A percentile compares a stretch with the other conserved stretches of the same genome.
phyloP scores from a whole-genome alignment of 768 basidiomycete species.

The Phylloporus sp. region DNA sequence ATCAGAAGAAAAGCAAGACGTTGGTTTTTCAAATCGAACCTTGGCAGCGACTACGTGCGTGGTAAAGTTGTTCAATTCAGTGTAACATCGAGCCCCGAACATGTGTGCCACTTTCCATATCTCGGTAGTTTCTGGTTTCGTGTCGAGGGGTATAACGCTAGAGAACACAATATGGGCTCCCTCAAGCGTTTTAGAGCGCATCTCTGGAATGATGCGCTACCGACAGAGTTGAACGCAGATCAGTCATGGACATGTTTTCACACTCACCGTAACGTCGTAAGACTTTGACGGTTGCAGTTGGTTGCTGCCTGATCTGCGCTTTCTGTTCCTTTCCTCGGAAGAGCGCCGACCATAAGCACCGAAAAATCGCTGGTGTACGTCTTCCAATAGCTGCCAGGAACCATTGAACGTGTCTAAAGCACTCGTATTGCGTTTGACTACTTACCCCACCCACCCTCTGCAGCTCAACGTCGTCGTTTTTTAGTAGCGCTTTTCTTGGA shows the following conservation, averaged over 20 bases:
- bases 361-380: constrained; percentile 78
- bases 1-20: constrained; percentile 7
- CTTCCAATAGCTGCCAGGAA: constrained; percentile 60
- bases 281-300: constrained; percentile 30
- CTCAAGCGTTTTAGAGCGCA: constrained; percentile 71
- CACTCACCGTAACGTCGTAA: constrained; percentile 78
- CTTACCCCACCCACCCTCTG: constrained; percentile 68
- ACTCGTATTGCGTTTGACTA: background rate
- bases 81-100: constrained; percentile 82
- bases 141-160: constrained; percentile 90
- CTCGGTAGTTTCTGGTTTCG: constrained; percentile 70
- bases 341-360: constrained; percentile 49
- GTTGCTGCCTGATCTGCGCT: constrained; percentile 21
- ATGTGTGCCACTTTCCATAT: constrained; percentile 82
- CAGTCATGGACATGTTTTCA: background rate
- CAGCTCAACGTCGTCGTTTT: constrained; percentile 84
- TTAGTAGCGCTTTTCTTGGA: constrained; percentile 70
- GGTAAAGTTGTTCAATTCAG: constrained; percentile 56
- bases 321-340: constrained; percentile 25
- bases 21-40: constrained; percentile 36
- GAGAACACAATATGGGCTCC: constrained; percentile 88
- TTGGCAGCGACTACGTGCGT: constrained; percentile 94
- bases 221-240: constrained; percentile 1
- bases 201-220: constrained; percentile 79
- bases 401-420: background rate